A percentile compares a stretch with the other conserved stretches of the same genome.
phyloP scores from a whole-genome alignment of 306 rosid genomes.

The Lagenaria siceraria region DNA sequence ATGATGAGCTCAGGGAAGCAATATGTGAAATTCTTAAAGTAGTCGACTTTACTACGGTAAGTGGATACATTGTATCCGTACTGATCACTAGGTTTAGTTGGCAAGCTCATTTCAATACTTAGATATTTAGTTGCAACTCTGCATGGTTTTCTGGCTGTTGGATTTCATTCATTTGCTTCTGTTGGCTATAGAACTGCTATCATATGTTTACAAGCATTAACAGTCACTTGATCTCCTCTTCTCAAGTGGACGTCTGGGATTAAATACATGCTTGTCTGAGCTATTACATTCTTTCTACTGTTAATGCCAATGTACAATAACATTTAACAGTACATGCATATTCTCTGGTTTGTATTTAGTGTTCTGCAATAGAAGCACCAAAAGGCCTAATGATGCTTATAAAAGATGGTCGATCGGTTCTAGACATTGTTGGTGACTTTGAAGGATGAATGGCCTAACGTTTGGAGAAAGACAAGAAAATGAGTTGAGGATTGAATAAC shows the following conservation, averaged over 20 bases:
- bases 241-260: not conserved
- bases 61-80: constrained; percentile 5
- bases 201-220: not conserved
- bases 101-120: not conserved
- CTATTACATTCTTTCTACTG: not conserved
- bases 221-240: not conserved
- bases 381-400: not conserved
- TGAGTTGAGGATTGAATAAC: not conserved
- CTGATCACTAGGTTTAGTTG: not conserved
- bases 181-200: not conserved
- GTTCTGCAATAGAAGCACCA: not conserved
- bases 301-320: not conserved
- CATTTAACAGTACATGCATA: not conserved
- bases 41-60: constrained; percentile 96
- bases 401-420: not conserved
- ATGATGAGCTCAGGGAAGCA: constrained; percentile 63
- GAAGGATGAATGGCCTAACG: not conserved
- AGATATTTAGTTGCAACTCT: not conserved
- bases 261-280: not conserved
- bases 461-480: not conserved
- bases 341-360: not conserved
- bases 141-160: not conserved
- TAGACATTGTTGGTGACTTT: not conserved
- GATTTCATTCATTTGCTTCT: not conserved
- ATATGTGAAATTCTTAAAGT: constrained; percentile 86